Evolutionary conservation across 148 eudicot genomes (phyloP).

Genomic region (Camellia sinensis): DNA sequence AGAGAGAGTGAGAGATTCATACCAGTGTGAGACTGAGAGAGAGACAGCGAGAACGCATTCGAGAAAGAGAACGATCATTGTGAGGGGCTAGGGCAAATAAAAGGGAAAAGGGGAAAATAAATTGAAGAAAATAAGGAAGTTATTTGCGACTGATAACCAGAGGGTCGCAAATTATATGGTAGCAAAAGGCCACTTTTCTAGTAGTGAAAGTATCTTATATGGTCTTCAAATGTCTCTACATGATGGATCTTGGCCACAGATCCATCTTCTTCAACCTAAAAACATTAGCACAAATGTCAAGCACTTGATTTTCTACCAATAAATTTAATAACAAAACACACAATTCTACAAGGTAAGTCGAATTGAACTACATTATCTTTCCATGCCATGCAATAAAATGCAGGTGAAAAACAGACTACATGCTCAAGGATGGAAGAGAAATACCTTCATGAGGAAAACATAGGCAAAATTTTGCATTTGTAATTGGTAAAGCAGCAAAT

Average conservation of each 20-base stretch:
- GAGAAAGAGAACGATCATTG: no score
- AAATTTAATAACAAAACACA: background rate
- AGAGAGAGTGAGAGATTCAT: no score
- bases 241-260: conserved; percentile 70
- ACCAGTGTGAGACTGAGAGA: no score
- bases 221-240: conserved; percentile 83
- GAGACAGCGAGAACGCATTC: no score
- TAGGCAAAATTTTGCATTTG: background rate
- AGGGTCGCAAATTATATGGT: no score
- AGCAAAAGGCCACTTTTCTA: no score
- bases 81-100: no score
- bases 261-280: conserved; percentile 76
- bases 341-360: background rate
- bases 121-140: no score
- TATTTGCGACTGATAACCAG: no score
- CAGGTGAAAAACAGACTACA: background rate
- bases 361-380: background rate
- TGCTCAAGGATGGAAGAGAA: background rate
- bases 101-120: no score
- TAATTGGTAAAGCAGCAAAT: background rate
- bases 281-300: background rate
- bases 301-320: background rate
- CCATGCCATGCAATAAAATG: background rate
- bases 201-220: conserved; percentile 68
- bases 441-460: background rate